Evolutionary conservation across 1,284 basidiomycete species (phyloP), one percentile per base, ranked within the genome.

Genomic region (Tausonia pullulans): DNA sequence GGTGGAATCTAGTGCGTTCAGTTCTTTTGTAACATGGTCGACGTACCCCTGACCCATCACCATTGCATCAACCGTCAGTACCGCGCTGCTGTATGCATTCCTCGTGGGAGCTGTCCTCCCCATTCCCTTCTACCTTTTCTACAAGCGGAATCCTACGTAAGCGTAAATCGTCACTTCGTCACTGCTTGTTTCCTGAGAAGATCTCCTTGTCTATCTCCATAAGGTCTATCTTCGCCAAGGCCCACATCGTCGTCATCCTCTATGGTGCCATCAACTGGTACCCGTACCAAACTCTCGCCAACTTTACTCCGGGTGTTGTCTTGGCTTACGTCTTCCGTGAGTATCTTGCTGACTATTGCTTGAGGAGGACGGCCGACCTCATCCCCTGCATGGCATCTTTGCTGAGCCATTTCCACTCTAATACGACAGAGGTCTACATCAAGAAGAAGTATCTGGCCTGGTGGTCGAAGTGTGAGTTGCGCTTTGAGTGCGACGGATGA

Each of bases 291-390:
- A 65, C 64, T 4, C 45, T 65, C 53, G 64, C 52, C 80, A 97
- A 98, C 77, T 95, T 90, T 72, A 86, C 88, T 27, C 82, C 85
- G 8, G 96, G 89, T 87, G 87, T 97, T 74, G 78, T 85, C 11
- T 82, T 88, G 27, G 93, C 87, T 3, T 91, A 93, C 73, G 76
- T 95, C 60, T 97, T 96, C 83, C 92, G 27, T 27, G 27, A 27
- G 27, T 27, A 27, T 27, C 27, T 27, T 27, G 27, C 27, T 27
- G 27, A 27, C 27, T 27, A 27, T 27, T 27, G 27, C 27, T 27
- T 27, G 27, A 27, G 27, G 27, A 27, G 27, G 27, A 27, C 27
- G 27, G 27, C 27, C 27, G 27, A 27, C 27, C 1, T 27, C 2
- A 27, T 2, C 27, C 27, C 27, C 27, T 27, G 27, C 27, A 27